Evolutionary conservation across 2,329 filamentous ascomycete species (phyloP).

Genomic region (Penicillium sp.): DNA sequence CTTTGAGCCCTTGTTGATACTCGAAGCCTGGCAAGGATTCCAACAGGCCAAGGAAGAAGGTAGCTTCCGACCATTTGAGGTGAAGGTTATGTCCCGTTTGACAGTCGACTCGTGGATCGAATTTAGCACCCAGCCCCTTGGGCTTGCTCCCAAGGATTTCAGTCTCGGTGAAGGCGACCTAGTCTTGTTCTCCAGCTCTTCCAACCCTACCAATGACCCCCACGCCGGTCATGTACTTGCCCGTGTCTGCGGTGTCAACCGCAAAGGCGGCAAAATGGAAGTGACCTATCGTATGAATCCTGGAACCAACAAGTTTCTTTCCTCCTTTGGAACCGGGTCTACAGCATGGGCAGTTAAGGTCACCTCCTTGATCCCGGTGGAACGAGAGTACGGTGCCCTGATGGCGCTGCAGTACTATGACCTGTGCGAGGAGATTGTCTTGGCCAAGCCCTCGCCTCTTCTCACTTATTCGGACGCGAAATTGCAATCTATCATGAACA

Average conservation of each 20-base stretch:
- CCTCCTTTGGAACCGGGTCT: constrained; percentile 64
- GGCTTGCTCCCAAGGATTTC: constrained; percentile 66
- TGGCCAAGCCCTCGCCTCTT: constrained; percentile 84
- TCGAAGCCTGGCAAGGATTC: constrained; percentile 95
- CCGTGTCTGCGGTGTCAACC: constrained; percentile 72
- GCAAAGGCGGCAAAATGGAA: constrained; percentile 78
- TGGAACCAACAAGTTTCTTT: constrained; percentile 57
- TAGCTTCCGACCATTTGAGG: constrained; percentile 73
- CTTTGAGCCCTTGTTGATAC: constrained; percentile 83
- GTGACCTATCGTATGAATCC: constrained; percentile 81
- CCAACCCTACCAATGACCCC: constrained; percentile 65
- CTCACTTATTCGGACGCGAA: constrained; percentile 74
- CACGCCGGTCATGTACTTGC: constrained; percentile 78
- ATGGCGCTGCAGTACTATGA: constrained; percentile 94
- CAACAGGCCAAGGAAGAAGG: constrained; percentile 85
- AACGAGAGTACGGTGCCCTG: constrained; percentile 90
- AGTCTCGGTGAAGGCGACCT: constrained; percentile 81
- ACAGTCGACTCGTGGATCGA: constrained; percentile 92
- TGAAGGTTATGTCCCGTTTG: constrained; percentile 82
- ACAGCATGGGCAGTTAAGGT: constrained; percentile 76
- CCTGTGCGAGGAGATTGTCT: constrained; percentile 85
- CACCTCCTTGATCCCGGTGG: constrained; percentile 88
- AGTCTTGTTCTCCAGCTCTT: constrained; percentile 73
- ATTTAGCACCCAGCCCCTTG: constrained; percentile 77
- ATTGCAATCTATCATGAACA: constrained; percentile 65